A percentile compares a stretch with the other conserved stretches of the same genome.
These are phyloP conservation scores for Xanthoceras sorbifolium DNA, from an alignment of 345 rosid genomes.

Conservation along the genomic window DNA sequence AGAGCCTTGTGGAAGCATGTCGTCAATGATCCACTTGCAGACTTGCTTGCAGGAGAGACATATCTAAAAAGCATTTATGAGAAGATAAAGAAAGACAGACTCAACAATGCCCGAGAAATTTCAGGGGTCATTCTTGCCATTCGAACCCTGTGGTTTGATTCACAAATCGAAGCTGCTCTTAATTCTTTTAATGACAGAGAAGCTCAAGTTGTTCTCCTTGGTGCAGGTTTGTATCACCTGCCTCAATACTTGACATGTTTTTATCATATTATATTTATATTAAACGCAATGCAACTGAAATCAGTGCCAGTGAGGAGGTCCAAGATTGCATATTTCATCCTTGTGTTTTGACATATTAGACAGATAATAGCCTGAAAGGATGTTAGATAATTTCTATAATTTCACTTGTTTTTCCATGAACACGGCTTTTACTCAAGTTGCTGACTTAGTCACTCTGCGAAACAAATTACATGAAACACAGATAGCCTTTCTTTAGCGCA, in stretches of 20 bases:
- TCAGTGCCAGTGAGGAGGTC: not conserved
- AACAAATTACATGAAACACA: not conserved
- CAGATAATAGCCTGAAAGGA: not conserved
- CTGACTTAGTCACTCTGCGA: not conserved
- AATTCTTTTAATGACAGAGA: conserved; percentile 47
- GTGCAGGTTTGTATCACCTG: conserved; percentile 68
- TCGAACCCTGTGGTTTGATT: conserved; percentile 89
- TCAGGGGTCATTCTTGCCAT: conserved; percentile 86
- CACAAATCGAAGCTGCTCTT: conserved; percentile 74
- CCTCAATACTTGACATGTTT: conserved; percentile 3
- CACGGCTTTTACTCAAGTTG: not conserved
- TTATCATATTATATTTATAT: not conserved
- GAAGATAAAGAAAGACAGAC: conserved; percentile 71
- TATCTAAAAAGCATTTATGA: conserved; percentile 67
- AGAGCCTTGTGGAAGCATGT: conserved; percentile 92
- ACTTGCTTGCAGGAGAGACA: conserved; percentile 78
- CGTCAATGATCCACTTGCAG: conserved; percentile 76
- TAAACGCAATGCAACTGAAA: conserved; percentile 5
- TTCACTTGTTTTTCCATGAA: not conserved
- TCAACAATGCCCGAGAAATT: conserved; percentile 72
- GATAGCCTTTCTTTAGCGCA: not conserved
- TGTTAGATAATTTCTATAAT: not conserved
- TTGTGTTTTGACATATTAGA: not conserved
- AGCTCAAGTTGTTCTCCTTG: conserved; percentile 83
- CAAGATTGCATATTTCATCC: not conserved